Evolutionary conservation across 2,329 filamentous ascomycete genomes (phyloP).

Genomic region (Aspergillus sp.): DNA sequence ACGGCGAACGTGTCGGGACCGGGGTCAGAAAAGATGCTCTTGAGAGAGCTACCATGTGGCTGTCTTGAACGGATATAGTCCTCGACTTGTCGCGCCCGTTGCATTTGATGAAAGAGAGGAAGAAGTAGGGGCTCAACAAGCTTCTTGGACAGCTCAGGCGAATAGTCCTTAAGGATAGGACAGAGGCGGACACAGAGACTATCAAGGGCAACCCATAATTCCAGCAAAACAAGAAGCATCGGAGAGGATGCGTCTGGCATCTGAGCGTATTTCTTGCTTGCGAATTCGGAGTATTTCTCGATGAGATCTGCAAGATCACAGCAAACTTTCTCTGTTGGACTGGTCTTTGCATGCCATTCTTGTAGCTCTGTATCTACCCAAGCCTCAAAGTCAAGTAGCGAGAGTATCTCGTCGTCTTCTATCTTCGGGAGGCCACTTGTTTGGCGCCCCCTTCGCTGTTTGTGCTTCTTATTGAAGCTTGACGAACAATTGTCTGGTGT

Average conservation of each 20-base stretch:
- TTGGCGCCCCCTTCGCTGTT: neutral
- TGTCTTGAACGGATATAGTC: constrained; percentile 12
- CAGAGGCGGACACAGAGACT: constrained; percentile 38
- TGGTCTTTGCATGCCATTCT: constrained; percentile 30
- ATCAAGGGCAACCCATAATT: constrained; percentile 59
- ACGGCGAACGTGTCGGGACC: constrained; percentile 43
- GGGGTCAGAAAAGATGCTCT: constrained; percentile 38
- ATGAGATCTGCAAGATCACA: constrained; percentile 24
- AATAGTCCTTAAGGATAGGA: constrained; percentile 48
- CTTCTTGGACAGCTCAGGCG: constrained; percentile 40
- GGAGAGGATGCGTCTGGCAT: constrained; percentile 49
- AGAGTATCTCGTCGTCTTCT: constrained; percentile 10
- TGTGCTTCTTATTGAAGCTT: neutral
- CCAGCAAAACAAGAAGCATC: constrained; percentile 55
- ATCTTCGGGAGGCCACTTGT: constrained; percentile 2
- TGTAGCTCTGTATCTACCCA: constrained; percentile 48
- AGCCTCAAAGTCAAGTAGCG: constrained; percentile 45
- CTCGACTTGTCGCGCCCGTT: constrained; percentile 8
- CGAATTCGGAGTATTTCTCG: constrained; percentile 32
- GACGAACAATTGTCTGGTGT: neutral
- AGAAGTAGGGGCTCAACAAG: constrained; percentile 50
- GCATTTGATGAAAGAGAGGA: constrained; percentile 29
- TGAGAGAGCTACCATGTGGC: constrained; percentile 41
- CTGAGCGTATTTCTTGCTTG: constrained; percentile 32
- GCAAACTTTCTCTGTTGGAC: constrained; percentile 12